Evolutionary conservation across 2,329 filamentous ascomycete genomes (phyloP).

Genomic region (Paraphaeosphaeria minitans): DNA sequence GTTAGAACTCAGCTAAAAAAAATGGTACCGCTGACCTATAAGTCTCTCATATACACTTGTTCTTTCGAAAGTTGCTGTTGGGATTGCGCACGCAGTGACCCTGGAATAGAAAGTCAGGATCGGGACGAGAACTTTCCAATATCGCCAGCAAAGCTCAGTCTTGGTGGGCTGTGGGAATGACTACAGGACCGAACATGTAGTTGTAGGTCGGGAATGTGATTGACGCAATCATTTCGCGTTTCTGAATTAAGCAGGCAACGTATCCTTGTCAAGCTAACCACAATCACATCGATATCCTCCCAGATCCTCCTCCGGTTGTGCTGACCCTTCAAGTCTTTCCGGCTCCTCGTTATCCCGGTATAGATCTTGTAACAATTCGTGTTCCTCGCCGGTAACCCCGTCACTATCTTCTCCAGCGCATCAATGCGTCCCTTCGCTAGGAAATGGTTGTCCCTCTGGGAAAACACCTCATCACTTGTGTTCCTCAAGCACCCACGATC

Average conservation of each 20-base stretch:
- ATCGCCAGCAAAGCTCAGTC: background rate
- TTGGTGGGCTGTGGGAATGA: background rate
- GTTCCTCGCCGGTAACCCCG: background rate
- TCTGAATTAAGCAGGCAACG: background rate
- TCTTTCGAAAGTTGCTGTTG: background rate
- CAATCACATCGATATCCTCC: constrained; percentile 8
- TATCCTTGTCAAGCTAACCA: background rate
- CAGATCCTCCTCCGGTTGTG: constrained; percentile 15
- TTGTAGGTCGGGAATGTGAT: background rate
- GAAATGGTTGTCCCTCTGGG: background rate
- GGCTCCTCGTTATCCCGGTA: constrained; percentile 8
- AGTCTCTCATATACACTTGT: background rate
- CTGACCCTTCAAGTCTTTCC: constrained; percentile 12
- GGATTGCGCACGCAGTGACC: background rate
- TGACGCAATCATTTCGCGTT: background rate
- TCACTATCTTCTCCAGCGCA: background rate
- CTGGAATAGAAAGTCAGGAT: background rate
- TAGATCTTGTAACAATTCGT: constrained; percentile 17
- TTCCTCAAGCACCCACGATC: background rate
- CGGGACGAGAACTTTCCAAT: background rate
- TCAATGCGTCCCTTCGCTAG: background rate
- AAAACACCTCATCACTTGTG: background rate
- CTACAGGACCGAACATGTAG: background rate
- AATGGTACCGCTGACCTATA: background rate
- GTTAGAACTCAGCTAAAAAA: background rate